Evolutionary conservation across 2,329 filamentous ascomycete species (phyloP).

Genomic region (Ceratocystis lukuohia): DNA sequence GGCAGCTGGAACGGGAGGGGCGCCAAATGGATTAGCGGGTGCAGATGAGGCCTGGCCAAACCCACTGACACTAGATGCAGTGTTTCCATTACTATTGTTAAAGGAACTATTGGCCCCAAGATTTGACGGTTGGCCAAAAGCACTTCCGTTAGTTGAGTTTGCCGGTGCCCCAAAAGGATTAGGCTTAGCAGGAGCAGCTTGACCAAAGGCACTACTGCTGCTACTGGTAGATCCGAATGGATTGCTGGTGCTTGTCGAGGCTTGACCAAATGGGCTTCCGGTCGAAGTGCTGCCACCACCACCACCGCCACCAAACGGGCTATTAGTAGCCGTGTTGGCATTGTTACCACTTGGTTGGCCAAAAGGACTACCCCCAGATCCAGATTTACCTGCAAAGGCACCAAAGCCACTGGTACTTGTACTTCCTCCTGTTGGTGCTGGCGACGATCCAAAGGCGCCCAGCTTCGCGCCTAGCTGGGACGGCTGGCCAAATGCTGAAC

Average conservation of each 20-base stretch:
- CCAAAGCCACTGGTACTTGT: slow-evolving; percentile 16
- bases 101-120: slow-evolving; percentile 15
- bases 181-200: slow-evolving; percentile 20
- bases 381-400: slow-evolving; percentile 27
- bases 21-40: slow-evolving; percentile 10
- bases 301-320: slow-evolving; percentile 2
- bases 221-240: neutral
- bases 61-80: neutral
- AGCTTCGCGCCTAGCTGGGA: slow-evolving; percentile 13
- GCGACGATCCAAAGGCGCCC: slow-evolving; percentile 20
- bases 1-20: slow-evolving; percentile 14
- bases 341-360: slow-evolving; percentile 6
- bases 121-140: slow-evolving; percentile 18
- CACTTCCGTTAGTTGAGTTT: slow-evolving; percentile 6
- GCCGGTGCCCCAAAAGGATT: slow-evolving; percentile 26
- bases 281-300: neutral
- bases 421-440: slow-evolving; percentile 12
- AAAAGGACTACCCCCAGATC: slow-evolving; percentile 11
- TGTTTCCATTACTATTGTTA: slow-evolving; percentile 3
- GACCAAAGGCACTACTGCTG: slow-evolving; percentile 22
- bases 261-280: slow-evolving; percentile 21
- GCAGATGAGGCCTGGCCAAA: slow-evolving; percentile 15
- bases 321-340: neutral
- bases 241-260: slow-evolving; percentile 17
- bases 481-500: slow-evolving; percentile 24